Conservation (phyloP, 177 flowering plant species). For the Telopea speciosissima region DNA sequence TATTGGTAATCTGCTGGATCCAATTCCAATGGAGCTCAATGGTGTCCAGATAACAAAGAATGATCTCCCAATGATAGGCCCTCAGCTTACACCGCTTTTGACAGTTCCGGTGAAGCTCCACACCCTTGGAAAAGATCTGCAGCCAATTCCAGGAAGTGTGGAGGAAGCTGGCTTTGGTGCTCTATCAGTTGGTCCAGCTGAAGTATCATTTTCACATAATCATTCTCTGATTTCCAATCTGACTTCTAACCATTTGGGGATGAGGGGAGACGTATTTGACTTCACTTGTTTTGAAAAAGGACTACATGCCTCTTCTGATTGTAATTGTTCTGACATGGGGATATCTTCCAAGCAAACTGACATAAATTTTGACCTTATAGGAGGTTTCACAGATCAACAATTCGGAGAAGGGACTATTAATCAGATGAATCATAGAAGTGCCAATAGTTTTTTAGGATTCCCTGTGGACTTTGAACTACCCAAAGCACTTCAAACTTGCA, state of each 20-base stretch:
- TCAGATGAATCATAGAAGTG: constrained; percentile 10
- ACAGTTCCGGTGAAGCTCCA: constrained; percentile 18
- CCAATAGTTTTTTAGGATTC: constrained; percentile 23
- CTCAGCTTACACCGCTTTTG: constrained; percentile 13
- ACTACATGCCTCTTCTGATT: constrained; percentile 8
- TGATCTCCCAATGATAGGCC: constrained; percentile 10
- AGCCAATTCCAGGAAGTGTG: background rate
- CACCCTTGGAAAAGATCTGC: constrained; percentile 8
- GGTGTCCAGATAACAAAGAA: constrained; percentile 8
- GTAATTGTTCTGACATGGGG: constrained; percentile 6
- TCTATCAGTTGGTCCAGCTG: constrained; percentile 6
- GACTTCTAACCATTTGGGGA: constrained; percentile 13
- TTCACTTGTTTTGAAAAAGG: constrained; percentile 27
- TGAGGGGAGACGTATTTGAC: constrained; percentile 15
- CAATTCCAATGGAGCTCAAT: constrained; percentile 13
- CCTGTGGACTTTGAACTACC: constrained; percentile 43
- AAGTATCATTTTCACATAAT: constrained; percentile 14
- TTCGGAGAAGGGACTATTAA: constrained; percentile 9
- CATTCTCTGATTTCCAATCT: constrained; percentile 8
- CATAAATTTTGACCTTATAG: constrained; percentile 13
- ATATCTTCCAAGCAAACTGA: constrained; percentile 8
- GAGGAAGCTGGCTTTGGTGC: constrained; percentile 11
- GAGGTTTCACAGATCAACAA: constrained; percentile 17
- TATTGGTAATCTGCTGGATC: constrained; percentile 7
- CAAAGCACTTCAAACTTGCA: constrained; percentile 36